These are phyloP conservation scores for Mediolabrus comicus DNA, from an alignment of 108 stramenopile genomes.

Conservation along the genomic window DNA sequence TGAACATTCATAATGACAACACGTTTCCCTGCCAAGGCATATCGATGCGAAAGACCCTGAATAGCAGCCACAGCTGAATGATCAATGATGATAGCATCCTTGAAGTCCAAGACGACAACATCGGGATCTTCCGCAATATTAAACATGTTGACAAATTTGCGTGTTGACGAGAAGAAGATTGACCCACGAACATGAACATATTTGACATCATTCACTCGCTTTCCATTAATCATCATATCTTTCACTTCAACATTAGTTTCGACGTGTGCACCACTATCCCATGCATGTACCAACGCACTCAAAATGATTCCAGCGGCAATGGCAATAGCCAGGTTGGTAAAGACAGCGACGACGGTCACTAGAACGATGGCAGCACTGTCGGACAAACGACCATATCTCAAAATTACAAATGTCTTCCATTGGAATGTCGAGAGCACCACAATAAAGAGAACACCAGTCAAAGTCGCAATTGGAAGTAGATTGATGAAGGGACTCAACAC, in stretches of 20 bases:
- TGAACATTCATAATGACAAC: constrained; percentile 37
- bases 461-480: constrained; percentile 46
- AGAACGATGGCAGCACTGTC: constrained; percentile 50
- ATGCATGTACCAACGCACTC: constrained; percentile 51
- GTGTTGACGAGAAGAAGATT: constrained; percentile 49
- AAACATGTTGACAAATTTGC: constrained; percentile 55
- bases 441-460: constrained; percentile 62
- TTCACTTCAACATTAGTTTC: constrained; percentile 42
- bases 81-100: constrained; percentile 53
- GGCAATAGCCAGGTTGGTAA: constrained; percentile 60
- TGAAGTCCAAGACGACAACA: constrained; percentile 40
- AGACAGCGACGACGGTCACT: constrained; percentile 51
- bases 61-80: constrained; percentile 60
- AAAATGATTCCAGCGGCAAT: constrained; percentile 52
- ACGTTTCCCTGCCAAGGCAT: constrained; percentile 37
- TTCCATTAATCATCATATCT: constrained; percentile 33
- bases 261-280: constrained; percentile 54
- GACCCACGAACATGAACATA: constrained; percentile 51
- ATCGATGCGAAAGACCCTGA: constrained; percentile 49
- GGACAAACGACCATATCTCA: constrained; percentile 45
- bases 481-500: constrained; percentile 46
- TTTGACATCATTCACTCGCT: constrained; percentile 31
- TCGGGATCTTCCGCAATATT: constrained; percentile 33
- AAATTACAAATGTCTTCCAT: constrained; percentile 58
- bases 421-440: constrained; percentile 59